phyloP scores from a whole-genome alignment of 2,329 filamentous ascomycete species.

The Lasiodiplodia sp. region DNA sequence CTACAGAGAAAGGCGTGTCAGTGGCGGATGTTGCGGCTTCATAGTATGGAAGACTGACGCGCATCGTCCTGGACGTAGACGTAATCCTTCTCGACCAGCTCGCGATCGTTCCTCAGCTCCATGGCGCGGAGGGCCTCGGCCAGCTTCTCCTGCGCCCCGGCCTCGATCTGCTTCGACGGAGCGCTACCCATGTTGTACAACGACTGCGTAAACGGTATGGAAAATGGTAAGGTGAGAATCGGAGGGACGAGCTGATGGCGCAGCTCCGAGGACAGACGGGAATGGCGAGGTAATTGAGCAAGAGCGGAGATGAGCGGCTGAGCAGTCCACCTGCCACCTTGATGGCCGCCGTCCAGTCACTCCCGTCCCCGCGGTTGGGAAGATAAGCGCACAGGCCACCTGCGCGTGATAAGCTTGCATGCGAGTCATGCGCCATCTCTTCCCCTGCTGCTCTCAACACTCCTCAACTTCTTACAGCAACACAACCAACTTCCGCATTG shows the following conservation, averaged over 20 bases:
- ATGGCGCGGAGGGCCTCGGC: conserved; percentile 53
- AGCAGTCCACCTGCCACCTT: conserved; percentile 22
- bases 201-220: not conserved
- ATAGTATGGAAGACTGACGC: conserved; percentile 35
- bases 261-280: not conserved
- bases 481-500: not conserved
- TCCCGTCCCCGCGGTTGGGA: not conserved
- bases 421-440: not conserved
- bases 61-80: conserved; percentile 60
- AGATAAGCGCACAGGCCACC: conserved; percentile 7
- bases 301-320: conserved; percentile 4
- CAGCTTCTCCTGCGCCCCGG: conserved; percentile 48
- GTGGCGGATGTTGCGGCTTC: not conserved
- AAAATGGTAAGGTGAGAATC: not conserved
- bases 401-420: conserved; percentile 12
- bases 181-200: conserved; percentile 41
- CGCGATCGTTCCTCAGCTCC: conserved; percentile 52
- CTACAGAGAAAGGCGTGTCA: conserved; percentile 32
- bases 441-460: not conserved
- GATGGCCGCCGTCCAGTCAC: conserved; percentile 16
- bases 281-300: not conserved
- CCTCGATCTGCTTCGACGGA: conserved; percentile 44
- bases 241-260: not conserved
- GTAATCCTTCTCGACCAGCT: conserved; percentile 58
- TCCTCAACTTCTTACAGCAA: not conserved